Percentiles rank a stretch among this genome's conserved stretches.
Evolutionary conservation across 148 eudicot genomes (phyloP).

Genomic region (Drosera capensis): DNA sequence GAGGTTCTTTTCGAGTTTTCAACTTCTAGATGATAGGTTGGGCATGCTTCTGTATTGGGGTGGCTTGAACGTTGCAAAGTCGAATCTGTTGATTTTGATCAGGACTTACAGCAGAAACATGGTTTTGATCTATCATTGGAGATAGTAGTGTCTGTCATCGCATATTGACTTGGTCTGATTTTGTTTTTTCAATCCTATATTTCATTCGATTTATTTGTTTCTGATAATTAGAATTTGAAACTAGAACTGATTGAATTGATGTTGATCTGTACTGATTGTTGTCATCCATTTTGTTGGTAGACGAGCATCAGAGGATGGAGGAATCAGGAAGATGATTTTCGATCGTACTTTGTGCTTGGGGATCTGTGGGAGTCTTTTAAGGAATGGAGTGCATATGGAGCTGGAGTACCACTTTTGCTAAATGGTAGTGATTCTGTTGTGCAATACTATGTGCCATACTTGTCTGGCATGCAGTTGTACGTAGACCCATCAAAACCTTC

Average conservation of each 20-base stretch:
- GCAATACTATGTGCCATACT: conserved; percentile 84
- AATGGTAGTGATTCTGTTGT: conserved; percentile 68
- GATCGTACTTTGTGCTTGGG: conserved; percentile 65
- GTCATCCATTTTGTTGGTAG: conserved; percentile 14
- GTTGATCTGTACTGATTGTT: neutral
- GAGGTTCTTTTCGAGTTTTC: no score
- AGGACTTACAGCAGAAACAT: no score
- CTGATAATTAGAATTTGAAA: no score
- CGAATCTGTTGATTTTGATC: no score
- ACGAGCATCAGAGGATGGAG: conserved; percentile 47
- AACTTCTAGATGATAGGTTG: no score
- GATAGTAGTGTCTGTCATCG: no score
- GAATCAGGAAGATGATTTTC: conserved; percentile 29
- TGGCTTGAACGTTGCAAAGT: no score
- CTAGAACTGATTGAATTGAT: neutral
- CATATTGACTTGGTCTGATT: no score
- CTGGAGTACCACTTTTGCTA: conserved; percentile 76
- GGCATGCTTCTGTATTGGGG: no score
- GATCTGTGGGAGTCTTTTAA: conserved; percentile 93
- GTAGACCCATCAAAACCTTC: conserved; percentile 41
- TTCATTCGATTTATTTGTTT: neutral
- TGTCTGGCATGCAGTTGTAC: conserved; percentile 85
- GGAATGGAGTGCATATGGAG: conserved; percentile 97
- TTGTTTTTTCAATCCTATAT: neutral
- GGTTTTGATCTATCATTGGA: no score